Evolutionary conservation across 192 early-diverging fungal species (phyloP).

Genomic region (Backusella macrospora): DNA sequence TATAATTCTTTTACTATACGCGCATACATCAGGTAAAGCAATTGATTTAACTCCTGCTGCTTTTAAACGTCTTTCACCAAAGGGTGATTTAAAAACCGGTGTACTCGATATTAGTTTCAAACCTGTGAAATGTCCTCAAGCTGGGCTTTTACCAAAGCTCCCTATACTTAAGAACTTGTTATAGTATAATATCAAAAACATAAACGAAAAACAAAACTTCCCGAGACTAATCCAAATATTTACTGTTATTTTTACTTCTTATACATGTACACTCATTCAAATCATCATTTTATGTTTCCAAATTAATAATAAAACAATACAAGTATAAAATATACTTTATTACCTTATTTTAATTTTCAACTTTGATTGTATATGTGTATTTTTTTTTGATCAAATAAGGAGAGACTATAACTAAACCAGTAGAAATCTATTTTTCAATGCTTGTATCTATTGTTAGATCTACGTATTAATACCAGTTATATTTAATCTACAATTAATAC

Average conservation of each 20-base stretch:
- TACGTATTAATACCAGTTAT: too few relatives aligned
- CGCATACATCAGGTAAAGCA: conserved; percentile 7
- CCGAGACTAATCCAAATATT: not conserved
- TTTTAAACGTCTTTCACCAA: conserved; percentile 28
- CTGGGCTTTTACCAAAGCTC: not conserved
- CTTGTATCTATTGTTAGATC: too few relatives aligned
- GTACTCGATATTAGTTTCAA: conserved; percentile 39
- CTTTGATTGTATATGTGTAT: too few relatives aligned
- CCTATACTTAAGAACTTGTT: not conserved
- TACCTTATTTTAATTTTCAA: too few relatives aligned
- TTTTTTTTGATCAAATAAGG: too few relatives aligned
- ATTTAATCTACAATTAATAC: too few relatives aligned
- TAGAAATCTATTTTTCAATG: too few relatives aligned
- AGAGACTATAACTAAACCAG: too few relatives aligned
- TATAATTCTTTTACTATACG: not conserved
- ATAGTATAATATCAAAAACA: not conserved
- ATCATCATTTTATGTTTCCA: not conserved
- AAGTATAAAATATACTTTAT: not conserved
- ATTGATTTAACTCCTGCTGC: conserved; percentile 42
- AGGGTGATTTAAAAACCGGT: conserved; percentile 31
- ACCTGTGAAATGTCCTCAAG: conserved; percentile 21
- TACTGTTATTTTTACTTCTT: not conserved
- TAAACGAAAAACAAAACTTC: not conserved
- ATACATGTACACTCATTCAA: conserved; percentile 6
- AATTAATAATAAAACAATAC: not conserved